Conservation (phyloP, 1,139 yeast species). For the Suhomyces kunorum region DNA sequence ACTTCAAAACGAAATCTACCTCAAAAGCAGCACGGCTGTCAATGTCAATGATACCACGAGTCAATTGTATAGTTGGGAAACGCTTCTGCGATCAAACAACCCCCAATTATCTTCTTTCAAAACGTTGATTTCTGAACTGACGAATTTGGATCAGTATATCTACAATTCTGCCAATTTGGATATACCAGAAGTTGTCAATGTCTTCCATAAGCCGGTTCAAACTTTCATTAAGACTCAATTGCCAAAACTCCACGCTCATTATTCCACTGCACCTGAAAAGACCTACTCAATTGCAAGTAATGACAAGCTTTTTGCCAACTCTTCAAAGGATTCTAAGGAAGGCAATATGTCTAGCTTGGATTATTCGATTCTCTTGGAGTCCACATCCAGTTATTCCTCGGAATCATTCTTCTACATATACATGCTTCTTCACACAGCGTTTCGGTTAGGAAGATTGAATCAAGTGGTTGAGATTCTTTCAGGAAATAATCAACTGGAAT, state of each 20-base stretch:
- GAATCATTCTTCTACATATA: constrained; percentile 60
- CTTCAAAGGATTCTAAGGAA: constrained; percentile 7
- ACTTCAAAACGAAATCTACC: constrained; percentile 68
- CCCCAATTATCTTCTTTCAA: constrained; percentile 39
- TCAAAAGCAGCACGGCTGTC: constrained; percentile 37
- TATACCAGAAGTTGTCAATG: constrained; percentile 51
- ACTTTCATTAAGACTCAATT: constrained; percentile 34
- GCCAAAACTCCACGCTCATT: constrained; percentile 35
- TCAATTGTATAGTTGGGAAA: constrained; percentile 30
- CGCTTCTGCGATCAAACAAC: constrained; percentile 28
- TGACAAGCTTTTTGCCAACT: constrained; percentile 5
- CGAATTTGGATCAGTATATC: constrained; percentile 56
- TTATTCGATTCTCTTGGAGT: constrained; percentile 33
- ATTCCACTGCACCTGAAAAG: constrained; percentile 17
- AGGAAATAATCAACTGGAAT: constrained; percentile 44
- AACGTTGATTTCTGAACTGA: constrained; percentile 39
- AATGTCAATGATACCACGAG: constrained; percentile 4
- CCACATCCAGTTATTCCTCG: constrained; percentile 31
- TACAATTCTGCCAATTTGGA: constrained; percentile 61
- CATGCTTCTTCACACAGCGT: constrained; percentile 57
- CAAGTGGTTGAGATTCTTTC: constrained; percentile 58
- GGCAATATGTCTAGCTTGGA: constrained; percentile 24
- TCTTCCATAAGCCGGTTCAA: constrained; percentile 47
- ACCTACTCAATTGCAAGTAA: constrained; percentile 3
- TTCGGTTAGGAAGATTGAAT: constrained; percentile 62